Base-by-base conservation (phyloP, 345 rosid species). In the Dovyalis caffra region DNA sequence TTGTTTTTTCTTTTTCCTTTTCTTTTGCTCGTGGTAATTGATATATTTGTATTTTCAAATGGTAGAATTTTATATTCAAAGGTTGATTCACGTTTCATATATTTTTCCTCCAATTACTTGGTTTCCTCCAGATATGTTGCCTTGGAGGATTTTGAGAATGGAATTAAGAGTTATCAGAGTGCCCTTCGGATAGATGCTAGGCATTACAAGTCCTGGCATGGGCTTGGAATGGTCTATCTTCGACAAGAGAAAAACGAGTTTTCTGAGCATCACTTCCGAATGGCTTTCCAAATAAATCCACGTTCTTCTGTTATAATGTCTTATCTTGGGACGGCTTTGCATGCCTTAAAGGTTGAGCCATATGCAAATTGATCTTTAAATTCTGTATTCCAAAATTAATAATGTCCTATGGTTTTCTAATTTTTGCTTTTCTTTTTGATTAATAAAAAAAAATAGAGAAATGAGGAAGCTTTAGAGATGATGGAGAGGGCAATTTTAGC, bases 151-250 rank as follows among this genome's bases (percentile, higher is more conserved):
- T 95, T 88, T 83, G 99, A 95, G 79, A 95, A 84, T 47, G 99
- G 98, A 80, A 90, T 95, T 68, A 95, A 84, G 85, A 85, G 98
- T 84, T 95, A 93, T 76, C 99, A 93, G 74, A 91, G 81, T 78
- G 98, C 99, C 75, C 94, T 95, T 53, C 75, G 90, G 72, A 86
- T 95, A 73, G 99, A 95, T 88, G 75, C 90, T 68, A 91, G 99
- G 79, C 99, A 95, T 81, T 95, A 95, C 78, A 95, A 95, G 43
- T 77, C 99, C 9, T 95, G 98, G 98, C 93, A 95, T 80, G 99
- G 99, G 43, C 96, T 95, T 76, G 99, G 98, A 74, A 91, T 93
- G 96, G 85, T 93, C 70, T 93, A 85, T 77, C 94, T 95, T 72
- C 93, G 98, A 71, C 98, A 93, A 83, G 99, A 95, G 86, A 93